Evolutionary conservation across 257 asterid species (phyloP).

Genomic region (Dorcoceras hygrometricum): DNA sequence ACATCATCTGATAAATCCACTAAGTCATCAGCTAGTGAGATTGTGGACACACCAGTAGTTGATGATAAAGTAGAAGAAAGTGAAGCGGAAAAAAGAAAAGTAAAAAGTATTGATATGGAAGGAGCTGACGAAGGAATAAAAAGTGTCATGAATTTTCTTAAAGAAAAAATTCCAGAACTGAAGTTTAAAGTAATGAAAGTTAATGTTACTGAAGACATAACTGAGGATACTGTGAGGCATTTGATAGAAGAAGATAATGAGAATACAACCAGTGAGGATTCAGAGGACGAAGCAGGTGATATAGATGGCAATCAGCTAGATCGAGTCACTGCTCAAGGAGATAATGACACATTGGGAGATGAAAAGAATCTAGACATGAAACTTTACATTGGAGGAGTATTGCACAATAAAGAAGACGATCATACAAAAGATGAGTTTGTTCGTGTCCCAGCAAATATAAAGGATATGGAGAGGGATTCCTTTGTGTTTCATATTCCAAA

Average conservation of each 20-base stretch:
- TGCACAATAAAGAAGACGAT: constrained; percentile 70
- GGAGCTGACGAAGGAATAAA: constrained; percentile 87
- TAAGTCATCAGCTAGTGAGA: constrained; percentile 49
- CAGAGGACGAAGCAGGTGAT: constrained; percentile 53
- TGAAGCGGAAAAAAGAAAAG: constrained; percentile 60
- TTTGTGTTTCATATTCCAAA: constrained; percentile 77
- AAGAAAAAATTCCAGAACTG: constrained; percentile 85
- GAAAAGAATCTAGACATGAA: constrained; percentile 62
- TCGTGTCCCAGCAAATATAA: constrained; percentile 78
- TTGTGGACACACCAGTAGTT: constrained; percentile 54
- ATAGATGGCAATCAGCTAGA: constrained; percentile 44
- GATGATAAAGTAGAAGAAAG: constrained; percentile 61
- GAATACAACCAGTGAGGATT: constrained; percentile 35
- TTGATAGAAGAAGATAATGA: constrained; percentile 60
- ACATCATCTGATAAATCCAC: constrained; percentile 53
- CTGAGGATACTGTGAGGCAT: constrained; percentile 62
- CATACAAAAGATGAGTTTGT: constrained; percentile 67
- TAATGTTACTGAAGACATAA: constrained; percentile 51
- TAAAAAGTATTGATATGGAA: constrained; percentile 65
- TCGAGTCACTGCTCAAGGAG: constrained; percentile 48
- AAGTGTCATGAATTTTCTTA: constrained; percentile 77
- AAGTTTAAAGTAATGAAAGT: constrained; percentile 73
- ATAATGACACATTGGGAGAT: constrained; percentile 45
- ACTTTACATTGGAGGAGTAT: constrained; percentile 83
- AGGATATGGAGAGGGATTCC: constrained; percentile 73